phyloP scores from a whole-genome alignment of 257 asterid species.

The Striga asiatica region DNA sequence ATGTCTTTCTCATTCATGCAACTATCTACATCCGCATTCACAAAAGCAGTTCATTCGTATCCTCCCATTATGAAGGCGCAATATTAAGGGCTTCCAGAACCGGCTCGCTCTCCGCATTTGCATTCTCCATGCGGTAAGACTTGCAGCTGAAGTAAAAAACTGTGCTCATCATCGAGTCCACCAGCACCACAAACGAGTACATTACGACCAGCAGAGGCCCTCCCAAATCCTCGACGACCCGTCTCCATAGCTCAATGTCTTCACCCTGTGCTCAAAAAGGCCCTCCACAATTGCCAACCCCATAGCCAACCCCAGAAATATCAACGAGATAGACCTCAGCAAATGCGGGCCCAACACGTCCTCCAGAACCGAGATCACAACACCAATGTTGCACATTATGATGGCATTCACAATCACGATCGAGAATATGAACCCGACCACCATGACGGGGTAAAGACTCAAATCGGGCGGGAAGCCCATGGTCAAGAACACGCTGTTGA shows the following conservation, averaged over 20 bases:
- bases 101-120: slow-evolving; percentile 41
- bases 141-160: slow-evolving; percentile 96
- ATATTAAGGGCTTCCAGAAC: slow-evolving; percentile 46
- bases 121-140: slow-evolving; percentile 59
- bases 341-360: slow-evolving; percentile 69
- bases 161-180: slow-evolving; percentile 81
- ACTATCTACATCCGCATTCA: too few relatives aligned
- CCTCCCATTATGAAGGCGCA: slow-evolving; percentile 8
- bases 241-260: slow-evolving; percentile 77
- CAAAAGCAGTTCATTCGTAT: too few relatives aligned
- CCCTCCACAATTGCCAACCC: slow-evolving; percentile 89
- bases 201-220: slow-evolving; percentile 83
- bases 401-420: slow-evolving; percentile 63
- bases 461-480: slow-evolving; percentile 72
- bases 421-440: slow-evolving; percentile 57
- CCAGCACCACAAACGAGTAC: slow-evolving; percentile 71
- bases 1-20: too few relatives aligned
- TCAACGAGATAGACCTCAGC: slow-evolving; percentile 68
- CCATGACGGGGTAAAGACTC: slow-evolving; percentile 75
- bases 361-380: slow-evolving; percentile 84
- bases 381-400: slow-evolving; percentile 62
- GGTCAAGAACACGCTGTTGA: slow-evolving; percentile 40
- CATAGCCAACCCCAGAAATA: slow-evolving; percentile 78
- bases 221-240: slow-evolving; percentile 94
- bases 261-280: slow-evolving; percentile 81